Evolutionary conservation across 495 filamentous ascomycete species (phyloP).

Genomic region (Podospora bellae-mahoneyi): DNA sequence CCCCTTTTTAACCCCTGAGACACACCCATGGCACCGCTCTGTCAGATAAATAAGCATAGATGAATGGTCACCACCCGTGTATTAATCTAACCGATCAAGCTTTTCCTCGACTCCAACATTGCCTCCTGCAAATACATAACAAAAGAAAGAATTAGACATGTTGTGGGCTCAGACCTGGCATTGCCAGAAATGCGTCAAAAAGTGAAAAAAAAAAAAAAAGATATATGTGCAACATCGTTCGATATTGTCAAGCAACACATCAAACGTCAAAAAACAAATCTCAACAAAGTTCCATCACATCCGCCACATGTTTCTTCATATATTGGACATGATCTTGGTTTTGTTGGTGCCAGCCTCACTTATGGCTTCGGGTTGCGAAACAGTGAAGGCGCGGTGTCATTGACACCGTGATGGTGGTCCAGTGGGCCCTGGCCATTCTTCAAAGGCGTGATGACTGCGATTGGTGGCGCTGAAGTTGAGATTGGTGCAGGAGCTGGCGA

Average conservation of each 20-base stretch:
- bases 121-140: not conserved
- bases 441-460: conserved; percentile 15
- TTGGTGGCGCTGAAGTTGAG: not conserved
- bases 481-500: not conserved
- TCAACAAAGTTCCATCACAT: not conserved
- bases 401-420: conserved; percentile 30
- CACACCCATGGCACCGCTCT: no score
- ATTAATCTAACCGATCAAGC: not conserved
- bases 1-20: not conserved
- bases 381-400: not conserved
- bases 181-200: not conserved
- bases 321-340: not conserved
- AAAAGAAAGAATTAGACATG: not conserved
- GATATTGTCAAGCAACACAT: not conserved
- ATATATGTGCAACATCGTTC: conserved; percentile 11
- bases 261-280: conserved; percentile 1
- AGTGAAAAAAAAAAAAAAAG: not conserved
- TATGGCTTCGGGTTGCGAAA: not conserved
- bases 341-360: not conserved
- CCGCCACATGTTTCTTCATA: not conserved
- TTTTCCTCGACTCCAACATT: not conserved
- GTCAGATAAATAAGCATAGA: not conserved
- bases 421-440: conserved; percentile 24
- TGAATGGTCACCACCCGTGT: not conserved
- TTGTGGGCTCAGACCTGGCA: not conserved